Base-by-base conservation (phyloP, 116 monocot genomes). In the Zostera marina region DNA sequence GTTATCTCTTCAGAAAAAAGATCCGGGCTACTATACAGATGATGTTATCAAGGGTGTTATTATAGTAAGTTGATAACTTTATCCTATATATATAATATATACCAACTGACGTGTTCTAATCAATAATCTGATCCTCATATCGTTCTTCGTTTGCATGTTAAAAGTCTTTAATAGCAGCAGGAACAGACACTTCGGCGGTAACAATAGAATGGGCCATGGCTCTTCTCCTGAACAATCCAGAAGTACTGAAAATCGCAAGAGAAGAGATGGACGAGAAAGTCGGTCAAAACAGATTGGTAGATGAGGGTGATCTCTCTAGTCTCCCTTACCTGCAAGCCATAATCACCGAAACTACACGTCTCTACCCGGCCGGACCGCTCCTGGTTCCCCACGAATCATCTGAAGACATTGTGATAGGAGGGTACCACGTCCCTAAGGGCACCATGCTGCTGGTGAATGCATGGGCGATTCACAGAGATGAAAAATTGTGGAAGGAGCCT, bases 321-420 rank as follows among this genome's bases (percentile, higher is more conserved):
- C 73, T 88, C n/a, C 58, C 77, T 6, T 80, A 79, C 68, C 80
- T 88, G n/a, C 69, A 70, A 21, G 75, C 77, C 44, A 65, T 88
- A 15, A 76, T 83, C 4, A 47, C 11, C 7, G 76, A 80, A 15
- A 72, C 76, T 0, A 5, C 22, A 74, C n/a, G n/a, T n/a, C n/a
- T n/a, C n/a, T n/a, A n/a, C n/a, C n/a, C n/a, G n/a, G n/a, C n/a
- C n/a, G n/a, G n/a, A n/a, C n/a, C n/a, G n/a, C n/a, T n/a, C n/a
- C n/a, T n/a, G n/a, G n/a, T n/a, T 5, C 74, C 75, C 41, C 79
- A 71, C 47, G 24, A 52, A 45, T 55, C 74, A 11, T 19, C 54
- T 8, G 52, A 66, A 2, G 66, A 66, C 39, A 54, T 47, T 32
- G 20, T 58, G 5, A 32, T 80, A 12, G 55, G 10, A 5, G 65